Conservation (phyloP, 129 eudicot species). For the Pittosporum tobira region DNA sequence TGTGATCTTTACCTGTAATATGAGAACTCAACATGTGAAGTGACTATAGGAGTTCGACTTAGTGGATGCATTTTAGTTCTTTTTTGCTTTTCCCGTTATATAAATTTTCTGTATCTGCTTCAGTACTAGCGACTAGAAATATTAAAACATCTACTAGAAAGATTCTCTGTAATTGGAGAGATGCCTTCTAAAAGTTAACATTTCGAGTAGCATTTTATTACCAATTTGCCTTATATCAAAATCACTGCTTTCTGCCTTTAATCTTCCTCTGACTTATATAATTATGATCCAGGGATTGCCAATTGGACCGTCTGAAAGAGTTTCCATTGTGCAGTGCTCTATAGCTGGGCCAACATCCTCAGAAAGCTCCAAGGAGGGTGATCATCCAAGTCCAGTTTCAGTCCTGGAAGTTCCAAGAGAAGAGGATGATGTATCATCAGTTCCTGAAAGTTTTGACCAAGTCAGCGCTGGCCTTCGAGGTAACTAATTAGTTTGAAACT, state of each 20-base stretch:
- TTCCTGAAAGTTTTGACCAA: conserved; percentile 47
- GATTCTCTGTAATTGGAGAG: not conserved
- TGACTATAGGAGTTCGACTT: not conserved
- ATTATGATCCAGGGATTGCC: conserved; percentile 27
- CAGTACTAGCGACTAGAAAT: not conserved
- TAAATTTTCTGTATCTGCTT: not conserved
- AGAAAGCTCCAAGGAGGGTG: conserved; percentile 59
- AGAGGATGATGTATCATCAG: conserved; percentile 50
- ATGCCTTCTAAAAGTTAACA: not conserved
- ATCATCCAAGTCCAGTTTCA: conserved; percentile 63
- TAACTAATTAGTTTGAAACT: conserved; percentile 11
- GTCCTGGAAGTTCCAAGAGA: conserved; percentile 46
- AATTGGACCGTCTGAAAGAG: conserved; percentile 11
- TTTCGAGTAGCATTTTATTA: not conserved
- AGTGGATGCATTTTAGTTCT: not conserved
- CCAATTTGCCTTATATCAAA: not conserved
- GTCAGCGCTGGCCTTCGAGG: conserved; percentile 64
- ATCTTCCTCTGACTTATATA: not conserved
- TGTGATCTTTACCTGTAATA: no score
- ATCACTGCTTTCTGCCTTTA: not conserved
- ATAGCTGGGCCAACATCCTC: conserved; percentile 45
- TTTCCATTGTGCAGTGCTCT: conserved; percentile 26
- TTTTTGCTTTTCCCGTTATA: not conserved
- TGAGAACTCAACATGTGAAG: not conserved
- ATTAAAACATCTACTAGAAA: no score